Conservation (phyloP, 2,329 filamentous ascomycete genomes). For the Colletotrichum karsti region DNA sequence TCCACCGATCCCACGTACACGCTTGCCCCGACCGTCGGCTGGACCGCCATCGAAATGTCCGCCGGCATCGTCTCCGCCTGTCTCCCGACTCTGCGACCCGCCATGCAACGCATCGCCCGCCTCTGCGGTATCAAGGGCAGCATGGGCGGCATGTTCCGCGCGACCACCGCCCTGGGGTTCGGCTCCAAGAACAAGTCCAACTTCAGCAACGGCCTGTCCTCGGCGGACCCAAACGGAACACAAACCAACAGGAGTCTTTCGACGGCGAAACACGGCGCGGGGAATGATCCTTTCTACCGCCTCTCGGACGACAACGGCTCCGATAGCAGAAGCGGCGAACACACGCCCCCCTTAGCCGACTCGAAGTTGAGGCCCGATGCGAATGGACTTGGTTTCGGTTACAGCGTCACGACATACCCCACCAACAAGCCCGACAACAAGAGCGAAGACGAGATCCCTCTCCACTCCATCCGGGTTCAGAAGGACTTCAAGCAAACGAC, state of each 20-base stretch:
- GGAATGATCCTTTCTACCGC: conserved; percentile 39
- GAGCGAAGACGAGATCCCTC: conserved; percentile 46
- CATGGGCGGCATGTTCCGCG: conserved; percentile 39
- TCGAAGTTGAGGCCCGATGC: conserved; percentile 41
- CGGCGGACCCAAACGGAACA: conserved; percentile 13
- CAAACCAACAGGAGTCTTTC: conserved; percentile 8
- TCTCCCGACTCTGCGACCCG: conserved; percentile 59
- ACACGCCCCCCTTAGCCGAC: conserved; percentile 19
- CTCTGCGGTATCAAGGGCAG: conserved; percentile 49
- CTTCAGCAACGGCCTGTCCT: conserved; percentile 28
- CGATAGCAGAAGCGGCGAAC: conserved; percentile 24
- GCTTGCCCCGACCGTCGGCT: conserved; percentile 53
- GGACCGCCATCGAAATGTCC: conserved; percentile 58
- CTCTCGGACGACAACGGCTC: conserved; percentile 41
- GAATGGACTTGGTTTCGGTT: conserved; percentile 36
- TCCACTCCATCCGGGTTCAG: conserved; percentile 48
- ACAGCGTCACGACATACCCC: conserved; percentile 41
- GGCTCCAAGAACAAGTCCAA: conserved; percentile 34
- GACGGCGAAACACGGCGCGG: conserved; percentile 8
- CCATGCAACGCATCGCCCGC: conserved; percentile 47
- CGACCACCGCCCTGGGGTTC: conserved; percentile 30
- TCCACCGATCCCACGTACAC: conserved; percentile 53
- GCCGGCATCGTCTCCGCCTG: conserved; percentile 62
- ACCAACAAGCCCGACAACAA: conserved; percentile 34
- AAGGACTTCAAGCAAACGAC: conserved; percentile 43